phyloP scores from a whole-genome alignment of 2,329 filamentous ascomycete species.

The Parastagonospora nodorum region DNA sequence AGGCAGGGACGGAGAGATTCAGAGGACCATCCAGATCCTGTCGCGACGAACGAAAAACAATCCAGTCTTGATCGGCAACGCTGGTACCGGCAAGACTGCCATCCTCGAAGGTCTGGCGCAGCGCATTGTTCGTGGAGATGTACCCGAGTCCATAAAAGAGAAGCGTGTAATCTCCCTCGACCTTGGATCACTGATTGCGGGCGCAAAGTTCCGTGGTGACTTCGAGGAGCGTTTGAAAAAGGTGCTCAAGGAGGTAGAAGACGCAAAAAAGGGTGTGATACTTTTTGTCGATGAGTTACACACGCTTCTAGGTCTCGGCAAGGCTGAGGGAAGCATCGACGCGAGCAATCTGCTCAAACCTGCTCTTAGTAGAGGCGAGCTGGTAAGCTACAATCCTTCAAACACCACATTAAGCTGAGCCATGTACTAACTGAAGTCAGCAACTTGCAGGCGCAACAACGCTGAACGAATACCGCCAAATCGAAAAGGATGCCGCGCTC shows the following conservation, averaged over 20 bases:
- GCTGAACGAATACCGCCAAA: conserved; percentile 85
- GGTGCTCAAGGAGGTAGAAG: conserved; percentile 87
- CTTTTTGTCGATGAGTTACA: conserved; percentile 96
- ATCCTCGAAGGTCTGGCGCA: conserved; percentile 89
- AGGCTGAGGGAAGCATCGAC: conserved; percentile 95
- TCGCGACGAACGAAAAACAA: conserved; percentile 95
- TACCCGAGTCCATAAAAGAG: conserved; percentile 94
- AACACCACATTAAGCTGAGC: too few species aligned
- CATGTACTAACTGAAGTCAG: too few species aligned
- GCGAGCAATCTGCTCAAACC: conserved; percentile 95
- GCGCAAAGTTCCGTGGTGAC: conserved; percentile 92
- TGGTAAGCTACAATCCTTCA: conserved; percentile 43
- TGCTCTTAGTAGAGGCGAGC: conserved; percentile 85
- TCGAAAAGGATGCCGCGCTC: conserved; percentile 94
- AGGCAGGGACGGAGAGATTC: conserved; percentile 87
- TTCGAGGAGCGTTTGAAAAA: conserved; percentile 94
- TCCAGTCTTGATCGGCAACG: conserved; percentile 88
- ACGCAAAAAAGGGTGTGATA: conserved; percentile 87
- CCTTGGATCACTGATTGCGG: conserved; percentile 89
- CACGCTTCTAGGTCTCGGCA: conserved; percentile 86
- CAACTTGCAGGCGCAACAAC: conserved; percentile 97
- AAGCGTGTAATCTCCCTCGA: conserved; percentile 89
- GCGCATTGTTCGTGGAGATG: conserved; percentile 88
- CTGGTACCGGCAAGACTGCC: conserved; percentile 92
- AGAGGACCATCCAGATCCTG: conserved; percentile 90